Conservation (phyloP, 2,329 filamentous ascomycete genomes). For the Diaporthe nobilis region DNA sequence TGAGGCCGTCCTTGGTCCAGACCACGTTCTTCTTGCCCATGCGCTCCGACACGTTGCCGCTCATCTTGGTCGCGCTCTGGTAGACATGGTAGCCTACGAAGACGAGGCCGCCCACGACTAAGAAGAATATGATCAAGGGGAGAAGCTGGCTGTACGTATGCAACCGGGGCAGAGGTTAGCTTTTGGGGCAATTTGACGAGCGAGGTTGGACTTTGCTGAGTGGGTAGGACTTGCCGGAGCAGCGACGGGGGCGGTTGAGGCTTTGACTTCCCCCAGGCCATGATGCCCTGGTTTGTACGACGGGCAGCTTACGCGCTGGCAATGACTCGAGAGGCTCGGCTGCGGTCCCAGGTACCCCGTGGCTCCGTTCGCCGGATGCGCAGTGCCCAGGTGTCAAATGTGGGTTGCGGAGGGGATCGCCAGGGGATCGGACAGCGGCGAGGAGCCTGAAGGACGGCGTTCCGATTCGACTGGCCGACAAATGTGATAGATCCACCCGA, state of each 20-base stretch:
- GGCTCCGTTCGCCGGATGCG: constrained; percentile 2
- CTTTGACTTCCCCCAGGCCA: constrained; percentile 41
- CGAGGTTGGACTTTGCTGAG: not conserved
- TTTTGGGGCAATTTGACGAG: not conserved
- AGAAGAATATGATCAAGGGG: constrained; percentile 76
- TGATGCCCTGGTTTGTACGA: constrained; percentile 10
- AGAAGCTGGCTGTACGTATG: constrained; percentile 66
- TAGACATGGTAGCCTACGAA: constrained; percentile 83
- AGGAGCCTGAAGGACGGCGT: constrained; percentile 4
- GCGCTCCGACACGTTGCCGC: constrained; percentile 74
- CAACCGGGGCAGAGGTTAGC: constrained; percentile 3
- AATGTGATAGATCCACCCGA: constrained; percentile 9
- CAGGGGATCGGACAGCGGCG: constrained; percentile 21
- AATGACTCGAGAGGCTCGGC: constrained; percentile 24
- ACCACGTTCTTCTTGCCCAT: constrained; percentile 83
- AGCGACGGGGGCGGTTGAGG: constrained; percentile 29
- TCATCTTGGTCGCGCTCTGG: constrained; percentile 75
- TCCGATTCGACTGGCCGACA: constrained; percentile 13
- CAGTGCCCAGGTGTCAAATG: constrained; percentile 28
- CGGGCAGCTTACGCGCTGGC: not conserved
- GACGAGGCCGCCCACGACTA: constrained; percentile 68
- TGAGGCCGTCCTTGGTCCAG: constrained; percentile 81
- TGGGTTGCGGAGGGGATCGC: constrained; percentile 28
- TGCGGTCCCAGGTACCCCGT: constrained; percentile 21
- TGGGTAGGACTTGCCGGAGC: constrained; percentile 34